Base-by-base conservation (phyloP, 2,329 filamentous ascomycete genomes). In the Clonostachys sp. region DNA sequence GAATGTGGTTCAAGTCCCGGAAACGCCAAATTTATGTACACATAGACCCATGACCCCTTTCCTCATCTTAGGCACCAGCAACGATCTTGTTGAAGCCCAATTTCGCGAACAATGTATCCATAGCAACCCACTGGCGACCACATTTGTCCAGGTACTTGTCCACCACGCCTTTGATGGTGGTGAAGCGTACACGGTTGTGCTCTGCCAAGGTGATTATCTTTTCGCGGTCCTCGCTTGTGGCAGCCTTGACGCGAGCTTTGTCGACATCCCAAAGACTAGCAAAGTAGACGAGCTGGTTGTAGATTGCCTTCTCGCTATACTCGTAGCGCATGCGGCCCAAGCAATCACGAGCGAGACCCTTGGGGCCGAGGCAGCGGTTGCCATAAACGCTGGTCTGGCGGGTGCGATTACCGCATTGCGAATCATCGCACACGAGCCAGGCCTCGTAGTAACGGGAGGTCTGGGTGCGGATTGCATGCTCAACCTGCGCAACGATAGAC, bases 341-440 rank as follows among this genome's bases (percentile, higher is more conserved):
- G 64, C 94, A 99, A 47, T 90, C 91, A 48, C 84, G 80, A 0
- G 87, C 92, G 4, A 94, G 83, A 2, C 91, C 91, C 55, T 85
- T 86, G 14, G 92, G 89, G 0, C 94, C 94, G 6, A 97, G 75
- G 63, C 94, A 99, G 44, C 91, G 83, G 51, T 87, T 84, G 42
- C 94, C 94, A 64, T 95, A 96, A 38, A 99, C 94, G 57, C 84
- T 89, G 75, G 97, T 91, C 64, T 96, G 90, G 44, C 92, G 81
- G 3, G 94, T 97, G 48, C 89, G 86, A 61, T 84, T 87, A 30
- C 86, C 87, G 66, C 94, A 99, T 34, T 88, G 84, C 3, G 88
- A 73, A 64, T 99, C 94, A 64, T 96, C 88, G 66, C 94, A 99
- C 38, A 89, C 77, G 6, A 99, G 80, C 85, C 89, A 95, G 50